phyloP scores from a whole-genome alignment of 768 basidiomycete species.

The Macrolepiota albuminosa region DNA sequence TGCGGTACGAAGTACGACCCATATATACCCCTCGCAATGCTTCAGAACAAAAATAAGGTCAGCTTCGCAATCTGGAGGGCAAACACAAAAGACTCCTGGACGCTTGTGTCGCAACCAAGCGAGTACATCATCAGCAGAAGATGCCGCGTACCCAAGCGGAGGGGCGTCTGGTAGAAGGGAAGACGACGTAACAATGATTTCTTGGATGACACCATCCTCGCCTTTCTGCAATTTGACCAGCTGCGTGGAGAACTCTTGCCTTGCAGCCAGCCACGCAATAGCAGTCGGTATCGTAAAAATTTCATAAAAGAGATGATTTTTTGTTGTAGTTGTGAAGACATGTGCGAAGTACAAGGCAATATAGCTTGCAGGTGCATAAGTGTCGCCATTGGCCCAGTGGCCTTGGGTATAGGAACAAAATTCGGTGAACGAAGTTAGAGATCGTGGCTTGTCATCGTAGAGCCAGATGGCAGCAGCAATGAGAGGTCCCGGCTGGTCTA shows the following conservation, averaged over 20 bases:
- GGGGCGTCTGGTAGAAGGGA: neutral
- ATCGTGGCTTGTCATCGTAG: neutral
- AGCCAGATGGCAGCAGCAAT: slow-evolving; percentile 1
- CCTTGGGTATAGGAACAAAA: neutral
- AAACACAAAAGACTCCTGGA: neutral
- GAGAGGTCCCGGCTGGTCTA: neutral
- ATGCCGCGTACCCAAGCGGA: slow-evolving; percentile 1
- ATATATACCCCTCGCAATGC: neutral
- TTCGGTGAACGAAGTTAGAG: neutral
- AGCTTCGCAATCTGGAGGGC: neutral
- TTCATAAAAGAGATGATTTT: neutral
- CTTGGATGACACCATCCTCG: neutral
- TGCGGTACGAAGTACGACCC: neutral
- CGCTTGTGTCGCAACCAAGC: slow-evolving; percentile 2
- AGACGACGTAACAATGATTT: neutral
- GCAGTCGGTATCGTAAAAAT: neutral
- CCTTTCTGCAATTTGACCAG: neutral
- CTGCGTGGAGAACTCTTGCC: neutral
- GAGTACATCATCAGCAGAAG: neutral
- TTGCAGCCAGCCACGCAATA: neutral
- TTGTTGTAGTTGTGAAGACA: neutral
- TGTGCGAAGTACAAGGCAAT: neutral
- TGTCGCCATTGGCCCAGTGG: neutral
- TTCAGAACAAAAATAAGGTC: neutral
- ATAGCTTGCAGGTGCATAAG: neutral